Base-by-base conservation (phyloP, 257 asterid species). In the Euphrasia confusa region DNA sequence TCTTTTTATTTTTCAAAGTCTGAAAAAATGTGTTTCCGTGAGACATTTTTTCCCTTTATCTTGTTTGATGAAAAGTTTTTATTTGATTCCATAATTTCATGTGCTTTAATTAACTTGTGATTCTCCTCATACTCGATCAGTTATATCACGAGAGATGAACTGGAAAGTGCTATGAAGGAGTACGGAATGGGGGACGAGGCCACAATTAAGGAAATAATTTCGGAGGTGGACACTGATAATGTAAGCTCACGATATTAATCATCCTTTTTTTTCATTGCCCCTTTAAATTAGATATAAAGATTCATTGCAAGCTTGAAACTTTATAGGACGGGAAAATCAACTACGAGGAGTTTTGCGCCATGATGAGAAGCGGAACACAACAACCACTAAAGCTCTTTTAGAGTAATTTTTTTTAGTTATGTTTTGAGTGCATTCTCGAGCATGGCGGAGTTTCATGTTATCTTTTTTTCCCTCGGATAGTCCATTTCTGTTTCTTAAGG, bases 211-310 rank as follows among this genome's bases (percentile, higher is more conserved):
- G 96, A 88, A 65, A 88, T 85, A 18, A 88, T 88, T 56, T 74
- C 95, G 4, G 96, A 88, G 76, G 96, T 85, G 61, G 96, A 88
- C 67, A 81, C 92, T 2, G 96, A 88, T 72, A 88, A 88, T 67
- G 95, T 88, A 74, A 81, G 10, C n/a, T 44, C n/a, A n/a, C 52
- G 52, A 44, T 13, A 14, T 30, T 3, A 13, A 44, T 27, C 14
- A 26, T 63, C 27, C 6, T 45, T 5, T 45, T 61, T 45, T 44
- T 11, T 26, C 11, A 0, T 24, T 27, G 0, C 4, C 45, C 44
- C 42, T 60, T 2, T 33, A 60, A 40, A 37, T 58, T 26, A 49
- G 14, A 18, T 39, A 54, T 39, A 2, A 28, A 57, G 12, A 7
- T 24, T 61, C 7, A 74, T 37, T 37, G 42, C 13, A 10, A 17